Conservation (phyloP, 2,329 filamentous ascomycete genomes). For the Didymella lethalis region DNA sequence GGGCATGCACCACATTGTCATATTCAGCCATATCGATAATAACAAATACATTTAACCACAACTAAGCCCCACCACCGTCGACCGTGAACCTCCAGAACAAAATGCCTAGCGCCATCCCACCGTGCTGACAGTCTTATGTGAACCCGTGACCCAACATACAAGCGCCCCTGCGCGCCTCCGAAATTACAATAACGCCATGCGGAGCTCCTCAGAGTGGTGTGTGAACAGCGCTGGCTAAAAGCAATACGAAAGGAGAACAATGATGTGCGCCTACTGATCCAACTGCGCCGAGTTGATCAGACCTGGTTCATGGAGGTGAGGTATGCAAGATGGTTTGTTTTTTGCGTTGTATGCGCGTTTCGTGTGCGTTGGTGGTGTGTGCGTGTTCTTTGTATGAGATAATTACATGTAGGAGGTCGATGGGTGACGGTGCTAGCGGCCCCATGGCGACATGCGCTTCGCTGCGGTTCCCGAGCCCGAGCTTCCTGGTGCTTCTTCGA, state of each 20-base stretch:
- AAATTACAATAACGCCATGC: not conserved
- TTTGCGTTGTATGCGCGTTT: not conserved
- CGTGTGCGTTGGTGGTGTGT: not conserved
- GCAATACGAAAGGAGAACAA: not conserved
- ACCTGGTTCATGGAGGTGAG: not conserved
- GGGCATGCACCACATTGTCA: too few relatives aligned
- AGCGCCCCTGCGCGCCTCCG: not conserved
- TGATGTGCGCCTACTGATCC: not conserved
- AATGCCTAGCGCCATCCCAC: not conserved
- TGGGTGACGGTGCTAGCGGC: slow-evolving; percentile 14
- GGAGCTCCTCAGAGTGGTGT: not conserved
- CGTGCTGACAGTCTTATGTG: not conserved
- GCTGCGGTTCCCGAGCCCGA: slow-evolving; percentile 37
- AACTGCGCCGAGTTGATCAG: not conserved
- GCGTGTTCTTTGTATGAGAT: not conserved
- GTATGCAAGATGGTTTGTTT: slow-evolving; percentile 1
- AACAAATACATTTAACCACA: not conserved
- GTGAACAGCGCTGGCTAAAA: slow-evolving; percentile 6
- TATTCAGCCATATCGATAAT: not conserved
- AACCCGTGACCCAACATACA: not conserved
- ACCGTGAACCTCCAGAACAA: not conserved
- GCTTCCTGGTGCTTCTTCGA: slow-evolving; percentile 48
- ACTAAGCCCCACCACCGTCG: too few relatives aligned
- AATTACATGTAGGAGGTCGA: not conserved
- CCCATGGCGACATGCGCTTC: slow-evolving; percentile 40